Conservation (phyloP, 1,139 yeast species). For the Magnusiomyces paraingens region DNA sequence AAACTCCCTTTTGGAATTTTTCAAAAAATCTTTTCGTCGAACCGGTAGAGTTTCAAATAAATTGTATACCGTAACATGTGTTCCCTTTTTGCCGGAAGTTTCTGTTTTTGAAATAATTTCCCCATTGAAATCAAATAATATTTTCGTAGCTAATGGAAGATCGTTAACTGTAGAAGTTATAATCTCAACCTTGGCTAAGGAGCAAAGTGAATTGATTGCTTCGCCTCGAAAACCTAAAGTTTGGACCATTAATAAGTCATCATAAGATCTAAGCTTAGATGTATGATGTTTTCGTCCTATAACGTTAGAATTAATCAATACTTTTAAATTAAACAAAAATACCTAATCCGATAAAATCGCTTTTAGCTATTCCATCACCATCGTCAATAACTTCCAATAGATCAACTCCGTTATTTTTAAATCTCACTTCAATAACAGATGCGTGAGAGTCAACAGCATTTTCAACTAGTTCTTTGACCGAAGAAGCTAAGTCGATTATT, state of each 20-base stretch:
- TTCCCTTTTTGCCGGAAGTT: constrained; percentile 43
- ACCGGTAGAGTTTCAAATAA: constrained; percentile 59
- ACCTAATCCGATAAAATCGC: constrained; percentile 54
- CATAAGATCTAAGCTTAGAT: constrained; percentile 59
- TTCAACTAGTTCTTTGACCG: constrained; percentile 80
- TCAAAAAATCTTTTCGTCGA: constrained; percentile 60
- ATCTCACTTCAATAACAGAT: constrained; percentile 55
- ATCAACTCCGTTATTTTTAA: constrained; percentile 71
- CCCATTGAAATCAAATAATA: constrained; percentile 54
- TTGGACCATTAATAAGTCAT: constrained; percentile 41
- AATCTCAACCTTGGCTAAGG: constrained; percentile 41
- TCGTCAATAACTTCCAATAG: constrained; percentile 66
- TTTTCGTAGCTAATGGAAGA: constrained; percentile 52
- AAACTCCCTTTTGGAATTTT: constrained; percentile 66
- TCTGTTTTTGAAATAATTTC: constrained; percentile 35
- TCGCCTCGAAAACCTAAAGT: constrained; percentile 41
- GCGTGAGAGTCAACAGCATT: constrained; percentile 79
- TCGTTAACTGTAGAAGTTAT: constrained; percentile 46
- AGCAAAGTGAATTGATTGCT: constrained; percentile 32
- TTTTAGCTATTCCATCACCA: constrained; percentile 61
- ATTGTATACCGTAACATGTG: constrained; percentile 43
- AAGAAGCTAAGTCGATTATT: constrained; percentile 66
- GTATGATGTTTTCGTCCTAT: constrained; percentile 62
- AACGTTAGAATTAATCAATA: neutral
- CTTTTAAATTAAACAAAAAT: neutral